Percentiles rank a stretch among this genome's conserved stretches.
Conservation (phyloP, 1,139 yeast genomes). For the Pneumocystis canis region DNA sequence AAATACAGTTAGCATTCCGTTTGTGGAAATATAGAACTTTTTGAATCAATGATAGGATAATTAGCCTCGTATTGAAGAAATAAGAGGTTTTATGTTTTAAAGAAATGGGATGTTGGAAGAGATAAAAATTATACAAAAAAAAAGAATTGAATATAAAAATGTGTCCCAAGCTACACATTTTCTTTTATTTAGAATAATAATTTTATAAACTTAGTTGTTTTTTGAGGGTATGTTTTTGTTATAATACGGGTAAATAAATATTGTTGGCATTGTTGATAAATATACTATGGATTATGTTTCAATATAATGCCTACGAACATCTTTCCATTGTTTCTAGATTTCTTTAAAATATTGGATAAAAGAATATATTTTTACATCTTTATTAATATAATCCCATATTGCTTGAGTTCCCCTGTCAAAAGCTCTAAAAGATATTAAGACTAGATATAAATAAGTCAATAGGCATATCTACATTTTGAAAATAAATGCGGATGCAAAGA, state of each 20-base stretch:
- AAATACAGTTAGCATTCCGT: neutral
- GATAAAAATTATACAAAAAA: neutral
- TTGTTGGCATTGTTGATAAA: neutral
- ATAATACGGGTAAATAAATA: neutral
- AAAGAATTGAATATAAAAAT: neutral
- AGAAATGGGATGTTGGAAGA: neutral
- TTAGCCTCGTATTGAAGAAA: neutral
- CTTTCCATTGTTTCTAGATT: slow-evolving; percentile 72
- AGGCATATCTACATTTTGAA: slow-evolving; percentile 47
- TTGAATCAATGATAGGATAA: neutral
- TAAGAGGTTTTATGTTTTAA: neutral
- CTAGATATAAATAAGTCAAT: neutral
- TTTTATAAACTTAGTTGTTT: neutral
- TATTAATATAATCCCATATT: slow-evolving; percentile 79
- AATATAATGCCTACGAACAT: slow-evolving; percentile 52
- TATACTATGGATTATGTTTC: neutral
- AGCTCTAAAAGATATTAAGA: slow-evolving; percentile 24
- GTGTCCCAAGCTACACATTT: neutral
- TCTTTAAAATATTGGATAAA: neutral
- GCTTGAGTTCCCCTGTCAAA: slow-evolving; percentile 66
- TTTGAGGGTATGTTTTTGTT: neutral
- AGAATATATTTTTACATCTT: slow-evolving; percentile 33
- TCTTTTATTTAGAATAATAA: neutral
- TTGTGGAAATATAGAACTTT: neutral
- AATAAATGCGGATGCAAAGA: slow-evolving; percentile 74